Base-by-base conservation (phyloP, 2,329 filamentous ascomycete genomes). In the Alternaria brassicicola region DNA sequence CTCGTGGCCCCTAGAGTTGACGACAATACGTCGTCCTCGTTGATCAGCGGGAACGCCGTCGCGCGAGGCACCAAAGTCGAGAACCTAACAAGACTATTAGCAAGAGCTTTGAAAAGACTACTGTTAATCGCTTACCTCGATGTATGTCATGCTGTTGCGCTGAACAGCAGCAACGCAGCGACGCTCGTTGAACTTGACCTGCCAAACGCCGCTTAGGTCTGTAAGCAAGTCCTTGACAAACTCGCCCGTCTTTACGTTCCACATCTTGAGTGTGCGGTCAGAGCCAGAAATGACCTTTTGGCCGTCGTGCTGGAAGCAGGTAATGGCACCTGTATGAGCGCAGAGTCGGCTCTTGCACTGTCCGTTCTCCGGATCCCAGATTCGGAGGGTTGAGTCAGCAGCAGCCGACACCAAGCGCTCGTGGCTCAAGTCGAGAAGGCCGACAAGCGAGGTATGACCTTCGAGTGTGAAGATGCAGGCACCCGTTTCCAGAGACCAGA, bases 221-320 rank as follows among this genome's bases (percentile, higher is more conserved):
- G 92, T 97, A 71, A 99, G 83, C 39, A 99, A 85, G 77, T 99
- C 94, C 66, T 94, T 91, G 51, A 97, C 88, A 75, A 93, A 97
- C 70, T 97, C 91, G 47, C 95, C 95, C 2, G 89, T 96, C 70
- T 88, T 87, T 48, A 97, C 90, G 72, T 99, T 92, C 95, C 95
- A 99, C 92, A 99, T 96, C 82, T 99, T 99, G 64, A 99, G 83
- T 3, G 92, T 97, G 71, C 94, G 89, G 76, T 99, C 95, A 58
- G 92, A 97, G 54, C 95, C 95, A 38, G 92, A 96, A 56, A 99
- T 97, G 31, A 99, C 93, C 75, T 99, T 99, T 66, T 93, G 90
- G 0, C 90, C 92, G 74, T 99, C 95, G 69, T 99, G 95, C 78
- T 99, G 95, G 78, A 99, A 99, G 78, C 95, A 99, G 4, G 95